phyloP scores from a whole-genome alignment of 805 yeast species.

The Wickerhamiella azyma region DNA sequence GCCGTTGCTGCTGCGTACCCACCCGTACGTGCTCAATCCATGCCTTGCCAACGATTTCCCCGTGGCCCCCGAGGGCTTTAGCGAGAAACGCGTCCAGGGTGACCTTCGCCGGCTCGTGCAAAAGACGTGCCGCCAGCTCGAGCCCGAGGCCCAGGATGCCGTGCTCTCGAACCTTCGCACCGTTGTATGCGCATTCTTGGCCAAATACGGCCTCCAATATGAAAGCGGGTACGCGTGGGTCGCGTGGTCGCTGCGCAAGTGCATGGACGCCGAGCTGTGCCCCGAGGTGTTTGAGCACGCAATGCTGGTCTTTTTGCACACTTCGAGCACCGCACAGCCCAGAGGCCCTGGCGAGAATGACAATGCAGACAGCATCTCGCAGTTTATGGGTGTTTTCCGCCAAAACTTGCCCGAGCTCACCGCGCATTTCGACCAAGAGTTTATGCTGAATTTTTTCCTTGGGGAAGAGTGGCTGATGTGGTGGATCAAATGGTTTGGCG shows the following conservation, averaged over 20 bases:
- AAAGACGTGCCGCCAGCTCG: conserved; percentile 3
- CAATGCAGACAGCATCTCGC: conserved; percentile 14
- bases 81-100: conserved; percentile 21
- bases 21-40: conserved; percentile 73
- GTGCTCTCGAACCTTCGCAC: conserved; percentile 15
- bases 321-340: conserved; percentile 20
- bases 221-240: conserved; percentile 79
- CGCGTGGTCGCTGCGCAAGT: conserved; percentile 71
- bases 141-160: not conserved
- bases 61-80: conserved; percentile 9
- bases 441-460: conserved; percentile 42
- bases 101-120: conserved; percentile 20
- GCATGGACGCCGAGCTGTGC: conserved; percentile 50
- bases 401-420: conserved; percentile 62
- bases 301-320: conserved; percentile 57
- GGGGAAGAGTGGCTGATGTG: conserved; percentile 85
- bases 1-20: conserved; percentile 71
- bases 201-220: conserved; percentile 69
- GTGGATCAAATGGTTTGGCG: conserved; percentile 90
- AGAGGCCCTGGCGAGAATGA: conserved; percentile 20
- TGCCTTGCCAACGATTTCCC: conserved; percentile 37
- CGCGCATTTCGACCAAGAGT: conserved; percentile 67
- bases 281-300: conserved; percentile 58
- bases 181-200: conserved; percentile 49
- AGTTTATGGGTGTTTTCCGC: conserved; percentile 51